Percentiles rank a stretch among this genome's conserved stretches.
phyloP scores from a whole-genome alignment of 2,329 filamentous ascomycete species.

The Huntiella moniliformis region DNA sequence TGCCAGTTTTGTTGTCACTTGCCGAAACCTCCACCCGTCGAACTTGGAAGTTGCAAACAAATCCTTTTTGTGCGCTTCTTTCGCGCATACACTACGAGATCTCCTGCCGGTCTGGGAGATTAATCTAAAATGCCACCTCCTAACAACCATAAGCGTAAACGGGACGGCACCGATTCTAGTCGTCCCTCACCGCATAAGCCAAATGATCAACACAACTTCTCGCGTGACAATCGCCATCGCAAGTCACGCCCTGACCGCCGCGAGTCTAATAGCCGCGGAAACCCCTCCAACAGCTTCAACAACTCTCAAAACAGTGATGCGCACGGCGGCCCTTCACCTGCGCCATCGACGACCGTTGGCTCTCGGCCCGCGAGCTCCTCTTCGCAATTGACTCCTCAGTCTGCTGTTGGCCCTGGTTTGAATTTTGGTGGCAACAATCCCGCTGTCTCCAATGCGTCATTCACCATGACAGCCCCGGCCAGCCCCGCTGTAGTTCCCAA shows the following conservation, averaged over 20 bases:
- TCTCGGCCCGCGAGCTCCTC: constrained; percentile 11
- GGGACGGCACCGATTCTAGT: constrained; percentile 23
- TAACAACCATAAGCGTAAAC: constrained; percentile 40
- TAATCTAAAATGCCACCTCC: constrained; percentile 34
- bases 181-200: constrained; percentile 46
- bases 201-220: constrained; percentile 33
- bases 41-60: too few species aligned
- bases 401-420: not conserved
- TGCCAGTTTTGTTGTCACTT: too few species aligned
- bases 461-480: not conserved
- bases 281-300: not conserved
- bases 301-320: constrained; percentile 1
- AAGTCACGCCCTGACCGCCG: constrained; percentile 31
- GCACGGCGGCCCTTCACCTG: constrained; percentile 5
- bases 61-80: too few species aligned
- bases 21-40: too few species aligned
- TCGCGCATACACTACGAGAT: not conserved
- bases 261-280: constrained; percentile 27
- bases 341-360: constrained; percentile 6
- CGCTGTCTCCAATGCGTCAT: constrained; percentile 12
- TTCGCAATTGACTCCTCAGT: constrained; percentile 6
- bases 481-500: constrained; percentile 1
- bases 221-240: constrained; percentile 35
- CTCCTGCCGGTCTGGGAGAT: constrained; percentile 5
- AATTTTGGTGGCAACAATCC: constrained; percentile 6